Evolutionary conservation across 2,329 filamentous ascomycete species (phyloP).

Genomic region (Endoconidiophora laricicola): DNA sequence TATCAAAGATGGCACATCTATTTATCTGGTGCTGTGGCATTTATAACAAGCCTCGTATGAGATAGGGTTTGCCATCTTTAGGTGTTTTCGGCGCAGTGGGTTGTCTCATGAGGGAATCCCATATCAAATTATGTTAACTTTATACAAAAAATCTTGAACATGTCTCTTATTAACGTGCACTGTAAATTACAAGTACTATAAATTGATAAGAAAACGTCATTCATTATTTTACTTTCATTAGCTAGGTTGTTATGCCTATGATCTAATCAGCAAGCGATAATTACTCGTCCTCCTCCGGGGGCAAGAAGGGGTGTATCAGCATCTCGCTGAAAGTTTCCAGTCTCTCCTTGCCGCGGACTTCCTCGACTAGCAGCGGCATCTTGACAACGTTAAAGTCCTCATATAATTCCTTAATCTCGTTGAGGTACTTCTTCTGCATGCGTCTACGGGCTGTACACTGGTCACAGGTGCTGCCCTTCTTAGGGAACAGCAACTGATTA

Average conservation of each 20-base stretch:
- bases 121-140: too few species aligned
- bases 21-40: too few species aligned
- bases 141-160: too few species aligned
- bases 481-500: constrained; percentile 91
- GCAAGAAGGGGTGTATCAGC: constrained; percentile 60
- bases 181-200: background rate
- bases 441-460: constrained; percentile 89
- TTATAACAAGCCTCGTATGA: too few species aligned
- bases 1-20: too few species aligned
- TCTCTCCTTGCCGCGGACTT: constrained; percentile 88
- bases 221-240: background rate
- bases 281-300: constrained; percentile 29
- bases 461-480: constrained; percentile 68
- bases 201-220: background rate
- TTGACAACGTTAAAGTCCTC: constrained; percentile 93
- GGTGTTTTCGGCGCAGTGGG: too few species aligned
- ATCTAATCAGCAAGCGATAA: background rate
- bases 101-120: too few species aligned
- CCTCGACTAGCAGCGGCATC: constrained; percentile 91
- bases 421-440: constrained; percentile 99
- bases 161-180: background rate
- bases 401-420: constrained; percentile 96
- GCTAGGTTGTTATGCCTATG: constrained; percentile 2
- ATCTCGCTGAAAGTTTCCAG: constrained; percentile 81
- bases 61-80: too few species aligned